Percentiles rank a stretch among this genome's conserved stretches.
These are phyloP conservation scores for Astrephomene gubernaculifera DNA, from an alignment of 139 green algal genomes.

Conservation along the genomic window DNA sequence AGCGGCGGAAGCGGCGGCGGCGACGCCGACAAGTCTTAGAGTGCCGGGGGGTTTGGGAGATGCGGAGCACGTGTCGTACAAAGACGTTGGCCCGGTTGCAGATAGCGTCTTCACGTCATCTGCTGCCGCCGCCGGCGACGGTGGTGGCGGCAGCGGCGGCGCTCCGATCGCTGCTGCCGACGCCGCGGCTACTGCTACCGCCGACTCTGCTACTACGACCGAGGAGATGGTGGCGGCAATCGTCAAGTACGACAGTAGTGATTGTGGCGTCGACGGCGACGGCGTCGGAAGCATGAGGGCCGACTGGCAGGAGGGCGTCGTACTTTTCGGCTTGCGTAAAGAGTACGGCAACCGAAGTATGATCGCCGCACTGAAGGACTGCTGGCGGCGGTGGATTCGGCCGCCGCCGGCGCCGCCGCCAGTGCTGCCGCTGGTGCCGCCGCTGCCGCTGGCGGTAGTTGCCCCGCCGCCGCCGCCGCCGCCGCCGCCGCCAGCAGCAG, in stretches of 20 bases:
- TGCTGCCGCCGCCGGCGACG: too few relatives aligned
- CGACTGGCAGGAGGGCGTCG: constrained; percentile 53
- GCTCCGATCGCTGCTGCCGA: background rate
- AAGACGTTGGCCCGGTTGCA: background rate
- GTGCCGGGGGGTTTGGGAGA: too few relatives aligned
- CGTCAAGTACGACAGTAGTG: background rate
- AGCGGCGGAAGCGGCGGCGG: background rate
- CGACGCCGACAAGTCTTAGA: background rate
- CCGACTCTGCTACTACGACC: background rate
- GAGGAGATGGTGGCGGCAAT: background rate
- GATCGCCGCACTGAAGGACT: background rate
- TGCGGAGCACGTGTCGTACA: background rate
- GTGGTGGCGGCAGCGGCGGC: background rate
- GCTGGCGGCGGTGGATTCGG: background rate
- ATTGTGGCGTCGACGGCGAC: background rate
- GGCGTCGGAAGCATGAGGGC: background rate
- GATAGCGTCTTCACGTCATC: background rate
- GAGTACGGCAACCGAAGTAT: constrained; percentile 48
- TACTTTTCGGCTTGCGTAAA: constrained; percentile 80
- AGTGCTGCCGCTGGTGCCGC: background rate
- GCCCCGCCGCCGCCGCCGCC: background rate
- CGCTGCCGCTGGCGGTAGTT: background rate
- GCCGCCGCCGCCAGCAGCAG: background rate
- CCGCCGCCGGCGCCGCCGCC: background rate
- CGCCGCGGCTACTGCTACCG: background rate